Conservation (phyloP, 208 protist species). For the Leishmania major region DNA sequence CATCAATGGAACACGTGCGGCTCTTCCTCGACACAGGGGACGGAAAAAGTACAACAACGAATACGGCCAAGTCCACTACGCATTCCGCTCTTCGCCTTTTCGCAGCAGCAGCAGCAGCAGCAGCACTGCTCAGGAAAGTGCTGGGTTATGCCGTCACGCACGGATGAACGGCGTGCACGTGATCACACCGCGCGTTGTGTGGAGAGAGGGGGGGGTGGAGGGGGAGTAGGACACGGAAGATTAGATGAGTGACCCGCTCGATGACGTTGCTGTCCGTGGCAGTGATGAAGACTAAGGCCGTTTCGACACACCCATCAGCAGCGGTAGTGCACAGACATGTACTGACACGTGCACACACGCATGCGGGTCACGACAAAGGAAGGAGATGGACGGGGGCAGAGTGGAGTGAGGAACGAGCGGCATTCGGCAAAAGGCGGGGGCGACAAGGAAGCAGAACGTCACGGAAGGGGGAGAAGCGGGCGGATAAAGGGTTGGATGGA, state of each 20-base stretch:
- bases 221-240: not conserved
- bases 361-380: not conserved
- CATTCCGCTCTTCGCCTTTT: too few species aligned
- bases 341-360: not conserved
- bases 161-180: too few species aligned
- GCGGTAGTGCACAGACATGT: not conserved
- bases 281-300: not conserved
- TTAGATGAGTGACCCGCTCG: not conserved
- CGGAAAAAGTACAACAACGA: too few species aligned
- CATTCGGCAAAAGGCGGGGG: not conserved
- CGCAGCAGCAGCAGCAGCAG: too few species aligned
- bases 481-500: not conserved
- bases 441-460: not conserved
- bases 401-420: not conserved
- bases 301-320: not conserved
- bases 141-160: too few species aligned
- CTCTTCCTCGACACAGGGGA: too few species aligned
- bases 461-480: not conserved
- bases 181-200: too few species aligned
- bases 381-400: not conserved
- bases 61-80: too few species aligned
- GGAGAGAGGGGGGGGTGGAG: not conserved
- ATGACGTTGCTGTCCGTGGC: not conserved
- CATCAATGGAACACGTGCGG: too few species aligned
- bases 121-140: too few species aligned